phyloP scores from a whole-genome alignment of 2,329 filamentous ascomycete species.

The Colletotrichum sp. region DNA sequence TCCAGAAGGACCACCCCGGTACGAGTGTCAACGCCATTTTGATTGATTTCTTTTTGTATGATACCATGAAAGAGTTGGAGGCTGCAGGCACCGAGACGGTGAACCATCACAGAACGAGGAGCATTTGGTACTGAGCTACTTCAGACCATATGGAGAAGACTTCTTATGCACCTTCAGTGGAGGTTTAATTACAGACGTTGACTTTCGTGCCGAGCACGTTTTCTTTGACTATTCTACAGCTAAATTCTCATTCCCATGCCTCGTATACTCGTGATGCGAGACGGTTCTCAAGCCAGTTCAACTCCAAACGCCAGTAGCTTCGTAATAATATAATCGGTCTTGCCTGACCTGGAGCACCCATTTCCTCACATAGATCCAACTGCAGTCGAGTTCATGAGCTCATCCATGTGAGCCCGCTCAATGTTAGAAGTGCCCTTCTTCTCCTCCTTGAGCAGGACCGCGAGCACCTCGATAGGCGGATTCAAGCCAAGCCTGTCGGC shows the following conservation, averaged over 20 bases:
- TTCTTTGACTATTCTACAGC: not conserved
- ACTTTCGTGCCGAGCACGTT: not conserved
- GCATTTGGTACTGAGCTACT: slow-evolving; percentile 84
- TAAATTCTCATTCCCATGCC: not conserved
- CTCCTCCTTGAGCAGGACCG: slow-evolving; percentile 79
- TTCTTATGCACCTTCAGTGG: not conserved
- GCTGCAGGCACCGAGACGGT: slow-evolving; percentile 62
- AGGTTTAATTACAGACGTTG: not conserved
- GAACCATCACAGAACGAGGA: slow-evolving; percentile 88
- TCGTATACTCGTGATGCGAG: not conserved
- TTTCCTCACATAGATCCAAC: slow-evolving; percentile 33
- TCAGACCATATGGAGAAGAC: not conserved
- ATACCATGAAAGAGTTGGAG: slow-evolving; percentile 89
- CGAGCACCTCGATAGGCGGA: slow-evolving; percentile 89
- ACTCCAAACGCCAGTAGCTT: slow-evolving; percentile 8
- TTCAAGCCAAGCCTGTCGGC: slow-evolving; percentile 83
- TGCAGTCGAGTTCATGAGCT: slow-evolving; percentile 59
- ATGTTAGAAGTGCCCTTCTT: slow-evolving; percentile 55
- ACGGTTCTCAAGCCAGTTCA: not conserved
- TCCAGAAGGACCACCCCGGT: slow-evolving; percentile 74
- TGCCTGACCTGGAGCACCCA: not conserved
- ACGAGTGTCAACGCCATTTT: slow-evolving; percentile 83
- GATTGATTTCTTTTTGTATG: slow-evolving; percentile 97
- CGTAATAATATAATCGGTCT: not conserved
- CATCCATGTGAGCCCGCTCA: slow-evolving; percentile 78